phyloP scores from a whole-genome alignment of 805 yeast genomes.

The Wickerhamomyces mucosus region DNA sequence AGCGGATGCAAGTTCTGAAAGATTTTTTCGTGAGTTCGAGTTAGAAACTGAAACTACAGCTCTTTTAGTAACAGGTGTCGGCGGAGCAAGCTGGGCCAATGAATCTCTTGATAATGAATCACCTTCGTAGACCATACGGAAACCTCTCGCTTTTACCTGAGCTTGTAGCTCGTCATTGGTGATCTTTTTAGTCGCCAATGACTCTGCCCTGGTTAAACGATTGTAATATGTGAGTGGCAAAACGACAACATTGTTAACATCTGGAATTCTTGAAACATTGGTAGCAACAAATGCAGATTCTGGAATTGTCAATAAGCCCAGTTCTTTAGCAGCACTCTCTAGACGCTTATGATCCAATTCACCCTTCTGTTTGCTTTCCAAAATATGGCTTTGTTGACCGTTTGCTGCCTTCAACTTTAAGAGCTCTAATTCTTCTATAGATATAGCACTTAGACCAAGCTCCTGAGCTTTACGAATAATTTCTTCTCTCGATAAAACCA shows the following conservation, averaged over 20 bases:
- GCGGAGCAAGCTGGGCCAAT: constrained; percentile 2
- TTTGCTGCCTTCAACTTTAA: constrained; percentile 21
- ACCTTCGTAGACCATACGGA: constrained; percentile 19
- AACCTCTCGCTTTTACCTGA: constrained; percentile 43
- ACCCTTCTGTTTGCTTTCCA: too few relatives aligned
- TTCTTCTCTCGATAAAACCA: constrained; percentile 4
- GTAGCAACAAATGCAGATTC: constrained; percentile 53
- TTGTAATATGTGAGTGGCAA: constrained; percentile 58
- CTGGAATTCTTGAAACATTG: constrained; percentile 46
- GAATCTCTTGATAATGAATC: constrained; percentile 14
- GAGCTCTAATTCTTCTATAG: constrained; percentile 24
- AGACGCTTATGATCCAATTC: too few relatives aligned
- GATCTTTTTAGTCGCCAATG: constrained; percentile 31
- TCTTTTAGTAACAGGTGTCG: background rate
- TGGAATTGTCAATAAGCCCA: constrained; percentile 49
- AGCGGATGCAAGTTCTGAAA: constrained; percentile 21
- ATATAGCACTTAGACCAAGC: constrained; percentile 26
- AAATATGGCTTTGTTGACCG: too few relatives aligned
- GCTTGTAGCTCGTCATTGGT: constrained; percentile 34
- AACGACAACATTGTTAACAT: constrained; percentile 46
- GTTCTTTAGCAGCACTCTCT: constrained; percentile 38
- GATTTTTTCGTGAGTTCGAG: constrained; percentile 16
- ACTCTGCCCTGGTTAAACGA: constrained; percentile 38
- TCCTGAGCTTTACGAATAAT: constrained; percentile 21
- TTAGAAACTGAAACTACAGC: constrained; percentile 15